Conservation (phyloP, 257 asterid species). For the Nicotiana otophora region DNA sequence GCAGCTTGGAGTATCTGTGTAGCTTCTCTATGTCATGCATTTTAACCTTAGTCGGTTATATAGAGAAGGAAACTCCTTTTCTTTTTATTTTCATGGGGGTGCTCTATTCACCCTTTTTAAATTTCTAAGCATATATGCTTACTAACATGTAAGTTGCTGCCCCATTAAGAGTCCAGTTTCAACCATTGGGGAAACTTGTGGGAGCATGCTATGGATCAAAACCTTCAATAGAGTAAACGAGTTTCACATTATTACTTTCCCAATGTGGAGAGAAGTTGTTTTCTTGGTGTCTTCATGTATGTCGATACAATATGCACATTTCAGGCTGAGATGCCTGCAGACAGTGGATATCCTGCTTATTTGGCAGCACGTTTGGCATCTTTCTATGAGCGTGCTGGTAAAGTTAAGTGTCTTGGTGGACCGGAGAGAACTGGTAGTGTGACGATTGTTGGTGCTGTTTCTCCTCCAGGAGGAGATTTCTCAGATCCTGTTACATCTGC, state of each 20-base stretch:
- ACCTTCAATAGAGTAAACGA: not conserved
- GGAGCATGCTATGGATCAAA: not conserved
- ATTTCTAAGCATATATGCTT: not conserved
- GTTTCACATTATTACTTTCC: not conserved
- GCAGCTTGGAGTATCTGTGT: not conserved
- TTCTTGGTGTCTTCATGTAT: not conserved
- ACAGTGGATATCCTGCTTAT: conserved; percentile 99
- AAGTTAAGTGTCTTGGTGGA: conserved; percentile 97
- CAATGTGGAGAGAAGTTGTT: not conserved
- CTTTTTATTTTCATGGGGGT: not conserved
- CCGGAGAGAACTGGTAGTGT: conserved; percentile 99
- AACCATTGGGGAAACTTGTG: not conserved
- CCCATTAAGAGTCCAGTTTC: not conserved
- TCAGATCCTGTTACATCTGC: conserved; percentile 99
- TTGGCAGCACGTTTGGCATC: conserved; percentile 98
- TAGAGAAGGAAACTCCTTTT: not conserved
- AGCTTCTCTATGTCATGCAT: not conserved
- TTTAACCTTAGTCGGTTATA: not conserved
- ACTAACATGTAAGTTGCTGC: not conserved
- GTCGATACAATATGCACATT: not conserved
- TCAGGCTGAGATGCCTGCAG: conserved; percentile 99
- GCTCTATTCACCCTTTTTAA: not conserved
- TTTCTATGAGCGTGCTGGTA: conserved; percentile 99
- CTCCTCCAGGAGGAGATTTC: conserved; percentile 99
- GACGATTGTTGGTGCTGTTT: conserved; percentile 98